Percentiles rank a stretch among this genome's conserved stretches.
Conservation (phyloP, 805 yeast genomes). For the Sugiyamaella mastotermitis region DNA sequence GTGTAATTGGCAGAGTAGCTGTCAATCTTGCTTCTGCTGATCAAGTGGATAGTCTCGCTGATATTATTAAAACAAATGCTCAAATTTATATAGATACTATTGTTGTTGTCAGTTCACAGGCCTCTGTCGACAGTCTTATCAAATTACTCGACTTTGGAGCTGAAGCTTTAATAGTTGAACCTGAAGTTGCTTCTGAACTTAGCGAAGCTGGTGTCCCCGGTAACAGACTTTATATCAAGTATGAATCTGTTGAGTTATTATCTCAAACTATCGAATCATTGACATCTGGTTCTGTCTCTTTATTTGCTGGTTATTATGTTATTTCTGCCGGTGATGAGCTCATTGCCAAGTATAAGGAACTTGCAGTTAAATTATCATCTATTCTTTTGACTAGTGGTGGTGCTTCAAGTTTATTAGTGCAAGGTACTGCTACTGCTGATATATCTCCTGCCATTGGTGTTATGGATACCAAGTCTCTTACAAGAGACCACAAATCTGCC, state of each 20-base stretch:
- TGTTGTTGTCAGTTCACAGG: neutral
- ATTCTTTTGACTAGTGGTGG: neutral
- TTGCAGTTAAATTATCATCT: no score
- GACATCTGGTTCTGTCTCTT: constrained; percentile 1
- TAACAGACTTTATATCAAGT: constrained; percentile 37
- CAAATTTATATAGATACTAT: neutral
- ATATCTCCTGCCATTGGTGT: constrained; percentile 15
- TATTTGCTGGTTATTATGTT: neutral
- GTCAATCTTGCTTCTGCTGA: constrained; percentile 2
- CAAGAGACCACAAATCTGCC: constrained; percentile 7
- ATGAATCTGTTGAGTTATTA: constrained; percentile 11
- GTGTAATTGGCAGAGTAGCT: constrained; percentile 1
- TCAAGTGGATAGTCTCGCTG: neutral
- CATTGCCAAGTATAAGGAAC: neutral
- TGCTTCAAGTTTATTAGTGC: neutral
- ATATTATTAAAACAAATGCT: neutral
- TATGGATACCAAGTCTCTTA: constrained; percentile 8
- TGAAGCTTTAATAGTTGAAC: constrained; percentile 37
- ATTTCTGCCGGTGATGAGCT: neutral
- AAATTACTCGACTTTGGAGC: constrained; percentile 60
- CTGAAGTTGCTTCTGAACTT: constrained; percentile 29
- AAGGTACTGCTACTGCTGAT: constrained; percentile 1
- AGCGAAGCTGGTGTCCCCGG: constrained; percentile 47
- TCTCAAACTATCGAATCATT: neutral
- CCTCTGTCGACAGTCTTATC: constrained; percentile 37